Evolutionary conservation across 2,329 filamentous ascomycete genomes (phyloP).

Genomic region (Exophiala dermatitidis): DNA sequence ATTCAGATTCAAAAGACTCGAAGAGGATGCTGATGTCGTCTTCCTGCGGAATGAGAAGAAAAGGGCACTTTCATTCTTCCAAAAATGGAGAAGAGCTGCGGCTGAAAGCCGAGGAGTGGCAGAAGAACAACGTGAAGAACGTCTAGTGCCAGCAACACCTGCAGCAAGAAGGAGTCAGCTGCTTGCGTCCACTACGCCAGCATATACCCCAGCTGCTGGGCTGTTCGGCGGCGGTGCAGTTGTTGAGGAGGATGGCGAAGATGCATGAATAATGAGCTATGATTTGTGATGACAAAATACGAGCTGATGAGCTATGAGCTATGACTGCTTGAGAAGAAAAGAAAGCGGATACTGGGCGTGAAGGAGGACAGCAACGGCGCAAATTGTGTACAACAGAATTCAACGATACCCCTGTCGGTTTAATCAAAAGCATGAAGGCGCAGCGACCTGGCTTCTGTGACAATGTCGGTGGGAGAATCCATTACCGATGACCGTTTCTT

Average conservation of each 20-base stretch:
- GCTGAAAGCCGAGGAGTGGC: neutral
- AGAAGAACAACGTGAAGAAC: slow-evolving; percentile 5
- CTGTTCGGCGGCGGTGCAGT: slow-evolving; percentile 9
- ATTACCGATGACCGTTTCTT: too few relatives aligned
- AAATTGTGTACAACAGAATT: too few relatives aligned
- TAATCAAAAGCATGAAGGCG: too few relatives aligned
- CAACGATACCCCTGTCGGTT: too few relatives aligned
- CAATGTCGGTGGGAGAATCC: too few relatives aligned
- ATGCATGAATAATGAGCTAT: slow-evolving; percentile 4
- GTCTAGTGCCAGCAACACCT: slow-evolving; percentile 15
- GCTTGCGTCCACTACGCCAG: slow-evolving; percentile 19
- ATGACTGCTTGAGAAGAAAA: neutral
- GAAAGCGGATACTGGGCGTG: too few relatives aligned
- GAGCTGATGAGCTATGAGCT: neutral
- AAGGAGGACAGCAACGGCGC: too few relatives aligned
- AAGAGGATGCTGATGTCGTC: slow-evolving; percentile 18
- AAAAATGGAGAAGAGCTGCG: slow-evolving; percentile 13
- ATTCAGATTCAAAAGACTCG: slow-evolving; percentile 13
- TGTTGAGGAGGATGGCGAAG: slow-evolving; percentile 1
- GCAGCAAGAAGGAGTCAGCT: slow-evolving; percentile 19
- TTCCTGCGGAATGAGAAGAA: slow-evolving; percentile 19
- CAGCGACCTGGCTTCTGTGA: too few relatives aligned
- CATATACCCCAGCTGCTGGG: slow-evolving; percentile 16
- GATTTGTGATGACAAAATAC: slow-evolving; percentile 5
- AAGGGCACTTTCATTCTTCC: slow-evolving; percentile 9